Evolutionary conservation across 164 flowering plant genomes (phyloP).

Genomic region (Vitis rupestris): DNA sequence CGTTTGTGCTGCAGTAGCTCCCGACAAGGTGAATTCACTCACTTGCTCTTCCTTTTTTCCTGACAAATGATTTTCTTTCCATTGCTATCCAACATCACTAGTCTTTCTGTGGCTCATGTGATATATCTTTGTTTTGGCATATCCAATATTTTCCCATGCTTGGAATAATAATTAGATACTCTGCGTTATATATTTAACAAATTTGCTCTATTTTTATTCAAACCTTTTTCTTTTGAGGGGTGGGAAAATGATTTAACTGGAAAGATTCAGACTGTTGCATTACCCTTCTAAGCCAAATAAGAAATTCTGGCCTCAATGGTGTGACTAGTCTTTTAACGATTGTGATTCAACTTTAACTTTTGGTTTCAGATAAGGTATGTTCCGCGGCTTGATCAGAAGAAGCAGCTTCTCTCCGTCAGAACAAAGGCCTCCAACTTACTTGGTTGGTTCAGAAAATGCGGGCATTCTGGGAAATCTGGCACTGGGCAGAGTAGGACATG

Average conservation of each 20-base stretch:
- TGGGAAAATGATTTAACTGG: too few relatives aligned
- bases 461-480: too few relatives aligned
- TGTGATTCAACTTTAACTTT: not conserved
- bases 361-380: slow-evolving; percentile 65
- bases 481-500: too few relatives aligned
- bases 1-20: slow-evolving; percentile 81
- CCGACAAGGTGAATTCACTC: slow-evolving; percentile 58
- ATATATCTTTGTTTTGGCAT: not conserved
- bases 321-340: not conserved
- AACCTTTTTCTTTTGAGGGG: too few relatives aligned
- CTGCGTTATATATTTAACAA: too few relatives aligned
- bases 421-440: slow-evolving; percentile 2
- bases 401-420: slow-evolving; percentile 2
- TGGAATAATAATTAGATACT: too few relatives aligned
- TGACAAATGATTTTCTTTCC: not conserved
- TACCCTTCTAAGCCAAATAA: too few relatives aligned
- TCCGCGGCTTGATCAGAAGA: slow-evolving; percentile 41
- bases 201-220: too few relatives aligned
- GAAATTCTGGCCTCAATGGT: not conserved
- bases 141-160: too few relatives aligned
- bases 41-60: not conserved
- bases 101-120: too few relatives aligned
- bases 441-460: not conserved
- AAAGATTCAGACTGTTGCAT: too few relatives aligned
- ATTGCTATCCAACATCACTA: too few relatives aligned